Base-by-base conservation (phyloP, 1,284 basidiomycete genomes). In the Ceratobasidium sp. region DNA sequence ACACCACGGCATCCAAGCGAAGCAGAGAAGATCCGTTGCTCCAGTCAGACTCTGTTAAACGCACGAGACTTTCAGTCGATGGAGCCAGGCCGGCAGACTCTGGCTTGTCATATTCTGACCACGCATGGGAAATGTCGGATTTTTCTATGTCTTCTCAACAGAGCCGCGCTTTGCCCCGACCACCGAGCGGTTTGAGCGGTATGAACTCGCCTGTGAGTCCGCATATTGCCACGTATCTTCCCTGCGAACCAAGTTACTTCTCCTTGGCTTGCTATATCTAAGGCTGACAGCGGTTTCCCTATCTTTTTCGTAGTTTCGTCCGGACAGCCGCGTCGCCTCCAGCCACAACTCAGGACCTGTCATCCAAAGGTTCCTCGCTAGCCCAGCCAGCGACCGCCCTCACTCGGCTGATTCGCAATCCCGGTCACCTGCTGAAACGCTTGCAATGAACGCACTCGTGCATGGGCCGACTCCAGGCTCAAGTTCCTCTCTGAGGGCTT, bases 201-300 rank as follows among this genome's bases (percentile, higher is more conserved):
- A 49, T 76, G 61, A 76, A 76, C 63, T 76, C 73, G 61, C 73
- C 63, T n/a, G 73, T 76, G 63, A 76, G 73, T 76, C 73, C 73
- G 73, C 73, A 76, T 76, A 76, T 67, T 76, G 73, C 73, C 73
- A 76, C 73, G 73, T 76, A 76, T 76, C 73, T 76, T 56, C 61
- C 61, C 44, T 39, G 42, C 46, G 39, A 63, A 58, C 73, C 73
- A 33, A 51, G 33, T 44, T 33, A 64, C 44, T 40, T 56, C 73
- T 49, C 40, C 60, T 40, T 76, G 73, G 63, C 40, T 20, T 61
- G 44, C 44, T 76, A 76, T 66, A 76, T 42, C 51, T 63, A 39
- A 67, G 12, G 73, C 73, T 76, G 73, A 76, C 73, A 44, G 15
- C 49, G 20, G 58, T 58, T 40, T 66, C 33, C 51, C 61, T 69